These are phyloP conservation scores for Amanita phalloides DNA, from an alignment of 768 basidiomycete genomes.

Conservation along the genomic window DNA sequence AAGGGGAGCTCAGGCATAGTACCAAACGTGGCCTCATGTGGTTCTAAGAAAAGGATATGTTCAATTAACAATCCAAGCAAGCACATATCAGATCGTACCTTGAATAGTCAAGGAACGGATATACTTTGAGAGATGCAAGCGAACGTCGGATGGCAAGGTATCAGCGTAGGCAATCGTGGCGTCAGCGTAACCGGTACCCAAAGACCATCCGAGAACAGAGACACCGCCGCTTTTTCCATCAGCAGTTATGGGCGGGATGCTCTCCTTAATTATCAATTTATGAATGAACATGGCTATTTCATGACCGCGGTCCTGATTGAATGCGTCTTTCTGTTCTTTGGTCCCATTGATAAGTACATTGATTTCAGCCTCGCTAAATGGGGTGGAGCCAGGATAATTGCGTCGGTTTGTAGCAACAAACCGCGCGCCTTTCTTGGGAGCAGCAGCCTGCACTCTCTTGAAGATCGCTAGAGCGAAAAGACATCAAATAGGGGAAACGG, in stretches of 20 bases:
- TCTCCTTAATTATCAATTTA: neutral
- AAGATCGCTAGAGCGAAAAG: neutral
- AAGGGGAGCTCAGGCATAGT: no score
- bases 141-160: neutral
- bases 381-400: neutral
- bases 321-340: neutral
- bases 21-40: neutral
- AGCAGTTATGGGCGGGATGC: neutral
- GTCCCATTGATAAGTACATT: neutral
- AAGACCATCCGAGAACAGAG: neutral
- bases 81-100: neutral
- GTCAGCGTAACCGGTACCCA: neutral
- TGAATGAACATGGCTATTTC: neutral
- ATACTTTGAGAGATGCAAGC: neutral
- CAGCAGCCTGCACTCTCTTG: neutral
- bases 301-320: neutral
- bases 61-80: neutral
- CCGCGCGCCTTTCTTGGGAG: neutral
- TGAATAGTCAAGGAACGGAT: neutral
- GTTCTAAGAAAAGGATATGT: neutral
- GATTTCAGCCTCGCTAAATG: neutral
- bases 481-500: neutral
- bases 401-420: slow-evolving; percentile 4
- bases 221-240: neutral
- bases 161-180: neutral